phyloP scores from a whole-genome alignment of 352 stramenopile genomes.

The Phytophthora cactorum region DNA sequence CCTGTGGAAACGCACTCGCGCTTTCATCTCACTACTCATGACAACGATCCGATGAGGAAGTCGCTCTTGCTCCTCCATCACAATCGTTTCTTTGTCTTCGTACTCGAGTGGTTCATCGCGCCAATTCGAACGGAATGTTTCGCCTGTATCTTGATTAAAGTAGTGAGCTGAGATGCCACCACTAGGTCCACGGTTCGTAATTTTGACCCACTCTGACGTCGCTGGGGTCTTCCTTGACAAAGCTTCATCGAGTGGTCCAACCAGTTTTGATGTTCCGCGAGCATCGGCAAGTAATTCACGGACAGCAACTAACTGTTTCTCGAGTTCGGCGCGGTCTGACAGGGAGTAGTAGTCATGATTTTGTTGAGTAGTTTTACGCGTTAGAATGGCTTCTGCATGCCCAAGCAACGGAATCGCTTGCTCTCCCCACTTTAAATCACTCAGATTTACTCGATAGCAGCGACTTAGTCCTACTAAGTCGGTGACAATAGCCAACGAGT shows the following conservation, averaged over 20 bases:
- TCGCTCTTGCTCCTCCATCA: slow-evolving; percentile 27
- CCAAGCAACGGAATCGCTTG: slow-evolving; percentile 21
- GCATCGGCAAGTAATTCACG: slow-evolving; percentile 21
- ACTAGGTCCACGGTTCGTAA: slow-evolving; percentile 18
- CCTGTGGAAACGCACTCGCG: slow-evolving; percentile 13
- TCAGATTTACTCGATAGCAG: slow-evolving; percentile 51
- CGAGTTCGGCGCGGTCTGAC: slow-evolving; percentile 7
- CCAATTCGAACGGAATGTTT: slow-evolving; percentile 27
- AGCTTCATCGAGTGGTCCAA: slow-evolving; percentile 36
- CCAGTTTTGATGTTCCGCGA: not conserved
- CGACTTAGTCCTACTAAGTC: slow-evolving; percentile 46
- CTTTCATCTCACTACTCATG: slow-evolving; percentile 40
- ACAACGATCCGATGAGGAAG: slow-evolving; percentile 52
- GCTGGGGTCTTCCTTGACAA: slow-evolving; percentile 44
- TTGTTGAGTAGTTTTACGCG: slow-evolving; percentile 14
- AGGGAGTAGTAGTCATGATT: slow-evolving; percentile 14
- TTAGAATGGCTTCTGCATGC: slow-evolving; percentile 32
- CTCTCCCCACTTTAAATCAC: slow-evolving; percentile 18
- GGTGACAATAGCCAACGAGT: slow-evolving; percentile 23
- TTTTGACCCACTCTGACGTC: slow-evolving; percentile 66
- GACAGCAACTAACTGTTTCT: slow-evolving; percentile 28
- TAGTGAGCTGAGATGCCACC: slow-evolving; percentile 31
- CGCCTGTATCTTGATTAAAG: slow-evolving; percentile 75
- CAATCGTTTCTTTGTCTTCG: slow-evolving; percentile 42
- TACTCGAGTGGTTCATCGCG: slow-evolving; percentile 63